Percentiles rank a stretch among this genome's conserved stretches.
Conservation (phyloP, 2,329 filamentous ascomycete species). For the Talaromyces sp. region DNA sequence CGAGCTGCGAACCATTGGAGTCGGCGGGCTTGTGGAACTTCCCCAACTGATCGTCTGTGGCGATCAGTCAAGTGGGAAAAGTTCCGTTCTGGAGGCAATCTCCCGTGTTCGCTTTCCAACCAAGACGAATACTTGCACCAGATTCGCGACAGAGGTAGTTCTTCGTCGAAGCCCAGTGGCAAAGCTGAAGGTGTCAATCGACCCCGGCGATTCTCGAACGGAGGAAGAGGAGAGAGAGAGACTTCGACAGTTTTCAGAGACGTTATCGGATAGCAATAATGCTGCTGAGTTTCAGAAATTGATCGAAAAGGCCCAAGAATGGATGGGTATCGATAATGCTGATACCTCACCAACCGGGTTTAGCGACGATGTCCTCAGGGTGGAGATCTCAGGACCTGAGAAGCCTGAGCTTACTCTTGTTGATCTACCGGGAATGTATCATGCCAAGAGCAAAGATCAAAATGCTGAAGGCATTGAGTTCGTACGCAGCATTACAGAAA, state of each 20-base stretch:
- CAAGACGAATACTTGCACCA: slow-evolving; percentile 59
- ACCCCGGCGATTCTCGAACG: too few species aligned
- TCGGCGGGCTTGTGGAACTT: slow-evolving; percentile 51
- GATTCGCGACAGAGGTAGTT: slow-evolving; percentile 64
- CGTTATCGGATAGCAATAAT: too few species aligned
- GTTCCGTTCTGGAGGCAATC: slow-evolving; percentile 61
- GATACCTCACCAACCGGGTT: too few species aligned
- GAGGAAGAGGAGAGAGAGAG: too few species aligned
- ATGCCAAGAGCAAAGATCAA: slow-evolving; percentile 57
- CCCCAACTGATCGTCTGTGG: slow-evolving; percentile 63
- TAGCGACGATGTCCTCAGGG: too few species aligned
- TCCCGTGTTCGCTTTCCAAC: slow-evolving; percentile 62
- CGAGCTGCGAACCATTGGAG: slow-evolving; percentile 53
- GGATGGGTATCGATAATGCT: not conserved
- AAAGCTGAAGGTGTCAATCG: too few species aligned
- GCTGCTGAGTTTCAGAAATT: too few species aligned
- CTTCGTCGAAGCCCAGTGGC: slow-evolving; percentile 45
- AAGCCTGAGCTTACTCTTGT: slow-evolving; percentile 64
- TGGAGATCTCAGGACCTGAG: slow-evolving; percentile 56
- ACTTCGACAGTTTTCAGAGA: too few species aligned
- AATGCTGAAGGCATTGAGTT: slow-evolving; percentile 55
- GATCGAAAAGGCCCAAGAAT: not conserved
- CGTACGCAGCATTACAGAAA: slow-evolving; percentile 52
- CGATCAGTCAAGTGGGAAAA: slow-evolving; percentile 57
- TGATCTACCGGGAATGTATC: slow-evolving; percentile 63